Base-by-base conservation (phyloP, 1,284 basidiomycete genomes). In the Cryptococcus neoformans region DNA sequence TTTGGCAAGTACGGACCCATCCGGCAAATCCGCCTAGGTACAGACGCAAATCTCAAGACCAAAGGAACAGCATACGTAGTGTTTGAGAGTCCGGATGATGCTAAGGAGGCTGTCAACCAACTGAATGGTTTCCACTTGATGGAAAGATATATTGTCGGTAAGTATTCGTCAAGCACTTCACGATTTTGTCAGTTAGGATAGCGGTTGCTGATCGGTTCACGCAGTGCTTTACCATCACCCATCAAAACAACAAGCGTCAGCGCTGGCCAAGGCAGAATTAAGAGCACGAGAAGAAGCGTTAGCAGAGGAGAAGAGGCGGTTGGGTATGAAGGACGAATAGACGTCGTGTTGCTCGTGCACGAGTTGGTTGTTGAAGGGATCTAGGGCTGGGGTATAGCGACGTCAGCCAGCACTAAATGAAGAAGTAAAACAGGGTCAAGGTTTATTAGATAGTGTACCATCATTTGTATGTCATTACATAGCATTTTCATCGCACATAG, bases 1-100 rank as follows among this genome's bases (percentile, higher is more conserved):
- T 99, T 99, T 72, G 95, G 94, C 55, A 89, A 92, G 62, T 99
- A 99, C 80, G 95, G 95, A 45, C 90, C 90, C 64, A 92, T 99
- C 70, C 87, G 95, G 45, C 95, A 99, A 78, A 88, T 99, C 65
- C 85, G 95, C 55, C 85, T 97, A 64, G 95, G 95, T 48, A 93
- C 87, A 65, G 90, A 94, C 69, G 81, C 83, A 57, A 65, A 66
- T n/a, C 62, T 76, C 49, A 97, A 97, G 80, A 90, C 92, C 35
- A 91, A 90, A 70, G 95, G 95, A 17, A 98, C 95, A 10, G 96
- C 95, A 0, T 99, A 95, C 72, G 89, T 99, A 11, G 91, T 76
- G 28, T 78, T 67, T 57, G 77, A 78, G 56, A 66, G 60, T 46
- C 72, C 76, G 12, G 76, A 78, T 49, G 75, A 93, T 87, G 92